These are phyloP conservation scores for Lathyrus tuberosus DNA, from an alignment of 306 rosid species.

Conservation along the genomic window DNA sequence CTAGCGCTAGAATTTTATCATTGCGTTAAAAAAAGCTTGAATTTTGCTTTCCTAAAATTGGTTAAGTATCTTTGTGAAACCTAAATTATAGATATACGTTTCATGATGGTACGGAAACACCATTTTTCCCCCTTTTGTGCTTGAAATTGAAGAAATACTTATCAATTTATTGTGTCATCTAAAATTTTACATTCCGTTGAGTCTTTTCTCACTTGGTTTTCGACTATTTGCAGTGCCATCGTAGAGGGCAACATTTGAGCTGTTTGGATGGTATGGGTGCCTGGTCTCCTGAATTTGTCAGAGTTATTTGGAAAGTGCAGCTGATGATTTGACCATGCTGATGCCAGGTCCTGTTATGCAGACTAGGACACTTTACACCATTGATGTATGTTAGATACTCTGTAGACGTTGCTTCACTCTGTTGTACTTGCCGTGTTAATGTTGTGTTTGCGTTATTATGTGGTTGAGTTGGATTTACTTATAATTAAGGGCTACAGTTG, in stretches of 20 bases:
- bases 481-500: no score
- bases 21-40: no score
- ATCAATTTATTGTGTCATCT: not conserved
- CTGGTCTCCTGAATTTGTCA: not conserved
- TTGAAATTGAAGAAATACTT: not conserved
- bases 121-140: not conserved
- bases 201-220: slow-evolving; percentile 3
- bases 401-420: not conserved
- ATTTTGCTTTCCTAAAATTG: no score
- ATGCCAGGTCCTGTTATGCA: not conserved
- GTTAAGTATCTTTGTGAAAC: no score
- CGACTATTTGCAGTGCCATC: slow-evolving; percentile 59
- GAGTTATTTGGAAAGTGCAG: not conserved
- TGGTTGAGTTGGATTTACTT: not conserved
- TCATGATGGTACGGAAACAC: no score
- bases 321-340: not conserved
- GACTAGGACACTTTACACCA: not conserved
- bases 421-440: not conserved
- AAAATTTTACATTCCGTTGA: not conserved
- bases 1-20: not conserved
- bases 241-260: slow-evolving; percentile 28
- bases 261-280: not conserved
- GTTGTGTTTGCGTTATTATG: not conserved
- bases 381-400: not conserved
- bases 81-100: no score